Conservation (phyloP, 2,329 filamentous ascomycete species). For the Didymella pinodella region DNA sequence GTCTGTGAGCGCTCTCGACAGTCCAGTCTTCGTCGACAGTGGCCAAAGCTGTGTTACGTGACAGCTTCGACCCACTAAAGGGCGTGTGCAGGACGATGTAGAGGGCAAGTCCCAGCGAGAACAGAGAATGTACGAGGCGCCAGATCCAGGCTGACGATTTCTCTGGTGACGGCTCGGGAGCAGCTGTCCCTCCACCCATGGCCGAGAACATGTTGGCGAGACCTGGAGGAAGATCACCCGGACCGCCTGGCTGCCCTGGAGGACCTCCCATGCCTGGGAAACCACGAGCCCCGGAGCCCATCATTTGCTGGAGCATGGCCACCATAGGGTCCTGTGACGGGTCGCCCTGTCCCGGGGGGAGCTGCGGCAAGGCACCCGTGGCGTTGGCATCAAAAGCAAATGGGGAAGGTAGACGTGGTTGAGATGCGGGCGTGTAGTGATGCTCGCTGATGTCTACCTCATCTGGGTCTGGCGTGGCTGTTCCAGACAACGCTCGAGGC, state of each 20-base stretch:
- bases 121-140: slow-evolving; percentile 76
- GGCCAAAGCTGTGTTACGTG: slow-evolving; percentile 63
- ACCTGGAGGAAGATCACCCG: slow-evolving; percentile 50
- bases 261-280: slow-evolving; percentile 44
- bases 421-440: slow-evolving; percentile 66
- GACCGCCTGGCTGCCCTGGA: slow-evolving; percentile 33
- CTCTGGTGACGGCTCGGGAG: slow-evolving; percentile 47
- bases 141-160: slow-evolving; percentile 65
- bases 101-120: slow-evolving; percentile 73
- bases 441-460: slow-evolving; percentile 83
- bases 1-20: slow-evolving; percentile 46
- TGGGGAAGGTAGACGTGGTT: slow-evolving; percentile 51
- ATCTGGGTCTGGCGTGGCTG: slow-evolving; percentile 65
- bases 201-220: slow-evolving; percentile 56
- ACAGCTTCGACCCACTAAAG: slow-evolving; percentile 71
- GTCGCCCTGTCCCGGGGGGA: slow-evolving; percentile 29
- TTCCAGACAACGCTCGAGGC: slow-evolving; percentile 34
- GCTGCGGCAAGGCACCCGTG: slow-evolving; percentile 29
- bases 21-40: slow-evolving; percentile 43
- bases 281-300: slow-evolving; percentile 57
- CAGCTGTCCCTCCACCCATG: slow-evolving; percentile 52
- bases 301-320: slow-evolving; percentile 79
- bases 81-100: slow-evolving; percentile 74
- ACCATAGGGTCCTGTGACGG: slow-evolving; percentile 70
- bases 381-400: slow-evolving; percentile 43